Conservation (phyloP, 345 rosid genomes). For the Cardamine resedifolia region DNA sequence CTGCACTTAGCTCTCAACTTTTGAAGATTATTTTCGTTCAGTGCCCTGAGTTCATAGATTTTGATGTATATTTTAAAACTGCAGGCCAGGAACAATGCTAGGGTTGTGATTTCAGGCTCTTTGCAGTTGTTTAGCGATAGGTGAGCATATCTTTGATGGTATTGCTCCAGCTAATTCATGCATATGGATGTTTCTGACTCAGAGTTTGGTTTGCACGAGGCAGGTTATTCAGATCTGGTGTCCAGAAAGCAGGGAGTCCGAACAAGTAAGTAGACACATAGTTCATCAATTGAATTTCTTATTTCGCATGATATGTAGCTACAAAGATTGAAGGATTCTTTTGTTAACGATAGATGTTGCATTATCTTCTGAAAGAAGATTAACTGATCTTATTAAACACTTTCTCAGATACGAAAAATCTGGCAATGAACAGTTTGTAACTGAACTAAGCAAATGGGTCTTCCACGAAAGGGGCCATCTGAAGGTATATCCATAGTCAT, state of each 20-base stretch:
- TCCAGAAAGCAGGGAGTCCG: constrained; percentile 57
- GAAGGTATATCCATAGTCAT: constrained; percentile 42
- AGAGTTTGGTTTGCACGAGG: constrained; percentile 23
- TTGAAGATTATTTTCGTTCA: neutral
- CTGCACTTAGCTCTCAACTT: constrained; percentile 2
- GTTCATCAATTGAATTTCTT: constrained; percentile 4
- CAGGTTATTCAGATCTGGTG: constrained; percentile 59
- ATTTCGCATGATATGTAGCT: constrained; percentile 2
- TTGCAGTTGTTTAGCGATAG: constrained; percentile 60
- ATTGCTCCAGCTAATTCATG: constrained; percentile 10
- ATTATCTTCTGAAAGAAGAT: constrained; percentile 11
- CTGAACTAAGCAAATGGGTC: constrained; percentile 75
- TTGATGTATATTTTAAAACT: constrained; percentile 15
- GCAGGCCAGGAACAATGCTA: constrained; percentile 83
- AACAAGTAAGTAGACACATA: constrained; percentile 42
- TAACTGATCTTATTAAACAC: constrained; percentile 23
- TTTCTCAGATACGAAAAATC: constrained; percentile 55
- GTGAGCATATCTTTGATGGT: constrained; percentile 37
- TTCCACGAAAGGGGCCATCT: constrained; percentile 77
- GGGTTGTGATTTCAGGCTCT: constrained; percentile 64
- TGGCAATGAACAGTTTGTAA: constrained; percentile 66
- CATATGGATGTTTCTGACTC: constrained; percentile 30
- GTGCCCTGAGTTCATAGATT: neutral
- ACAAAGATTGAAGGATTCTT: neutral
- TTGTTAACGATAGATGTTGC: neutral